These are phyloP conservation scores for Penicillium mononematosum DNA, from an alignment of 495 filamentous ascomycete species.

Conservation along the genomic window DNA sequence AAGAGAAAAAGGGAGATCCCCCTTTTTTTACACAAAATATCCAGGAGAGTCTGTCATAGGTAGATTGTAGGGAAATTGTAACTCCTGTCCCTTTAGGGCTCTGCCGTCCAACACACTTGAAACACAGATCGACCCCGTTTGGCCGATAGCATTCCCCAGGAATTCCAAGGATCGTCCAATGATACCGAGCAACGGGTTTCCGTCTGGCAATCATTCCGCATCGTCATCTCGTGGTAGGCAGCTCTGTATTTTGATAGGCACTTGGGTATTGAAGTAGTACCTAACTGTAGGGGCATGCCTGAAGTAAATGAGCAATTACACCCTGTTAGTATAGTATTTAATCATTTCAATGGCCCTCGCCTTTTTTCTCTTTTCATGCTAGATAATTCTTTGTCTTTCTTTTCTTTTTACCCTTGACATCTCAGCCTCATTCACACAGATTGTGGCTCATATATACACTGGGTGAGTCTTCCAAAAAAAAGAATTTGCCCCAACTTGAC, in stretches of 20 bases:
- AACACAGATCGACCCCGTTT: conserved; percentile 31
- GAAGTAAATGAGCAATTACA: conserved; percentile 2
- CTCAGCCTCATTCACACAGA: not conserved
- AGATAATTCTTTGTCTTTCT: not conserved
- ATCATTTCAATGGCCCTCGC: conserved; percentile 7
- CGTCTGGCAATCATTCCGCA: conserved; percentile 26
- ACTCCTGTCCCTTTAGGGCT: conserved; percentile 8
- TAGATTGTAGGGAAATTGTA: not conserved
- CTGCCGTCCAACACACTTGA: conserved; percentile 25
- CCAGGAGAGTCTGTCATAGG: conserved; percentile 8
- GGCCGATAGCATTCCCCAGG: conserved; percentile 34
- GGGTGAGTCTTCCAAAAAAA: not conserved
- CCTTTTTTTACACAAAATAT: conserved; percentile 1
- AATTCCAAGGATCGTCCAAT: conserved; percentile 31
- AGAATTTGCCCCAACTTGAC: not conserved
- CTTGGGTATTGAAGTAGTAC: conserved; percentile 9
- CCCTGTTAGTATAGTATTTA: conserved; percentile 8
- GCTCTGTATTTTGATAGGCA: conserved; percentile 24
- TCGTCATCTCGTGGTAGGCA: conserved; percentile 28
- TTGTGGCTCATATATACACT: conserved; percentile 2
- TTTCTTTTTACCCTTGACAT: not conserved
- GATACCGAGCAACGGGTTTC: conserved; percentile 13
- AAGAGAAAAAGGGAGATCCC: not conserved
- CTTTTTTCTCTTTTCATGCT: not conserved
- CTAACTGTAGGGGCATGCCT: conserved; percentile 13